phyloP scores from a whole-genome alignment of 1,139 yeast species.

The Candida dubliniensis region DNA sequence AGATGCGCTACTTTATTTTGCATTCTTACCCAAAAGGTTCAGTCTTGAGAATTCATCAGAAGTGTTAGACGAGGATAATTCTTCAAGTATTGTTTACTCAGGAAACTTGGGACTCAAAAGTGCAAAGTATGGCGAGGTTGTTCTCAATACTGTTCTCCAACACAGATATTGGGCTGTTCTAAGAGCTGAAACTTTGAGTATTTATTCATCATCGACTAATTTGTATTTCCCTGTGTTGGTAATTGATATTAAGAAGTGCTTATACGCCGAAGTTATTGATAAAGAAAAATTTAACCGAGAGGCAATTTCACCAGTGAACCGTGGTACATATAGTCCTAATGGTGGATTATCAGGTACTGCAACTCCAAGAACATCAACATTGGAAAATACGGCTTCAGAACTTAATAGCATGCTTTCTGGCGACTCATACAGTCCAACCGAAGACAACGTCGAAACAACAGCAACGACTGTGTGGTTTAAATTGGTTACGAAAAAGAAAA shows the following conservation, averaged over 20 bases:
- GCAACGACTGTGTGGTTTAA: slow-evolving; percentile 51
- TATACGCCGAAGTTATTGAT: slow-evolving; percentile 55
- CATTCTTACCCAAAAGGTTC: slow-evolving; percentile 65
- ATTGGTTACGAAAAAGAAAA: slow-evolving; percentile 54
- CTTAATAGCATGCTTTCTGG: slow-evolving; percentile 23
- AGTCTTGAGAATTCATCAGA: slow-evolving; percentile 7
- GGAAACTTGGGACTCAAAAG: slow-evolving; percentile 55
- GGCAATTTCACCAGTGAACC: slow-evolving; percentile 12
- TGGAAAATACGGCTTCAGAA: slow-evolving; percentile 18
- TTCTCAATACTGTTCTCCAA: slow-evolving; percentile 36
- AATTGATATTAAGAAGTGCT: slow-evolving; percentile 67
- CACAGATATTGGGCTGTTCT: slow-evolving; percentile 74
- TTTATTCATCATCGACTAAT: slow-evolving; percentile 72
- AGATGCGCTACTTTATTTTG: slow-evolving; percentile 68
- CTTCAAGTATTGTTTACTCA: slow-evolving; percentile 35
- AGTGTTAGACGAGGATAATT: slow-evolving; percentile 25
- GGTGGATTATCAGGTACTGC: slow-evolving; percentile 12
- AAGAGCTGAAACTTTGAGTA: slow-evolving; percentile 64
- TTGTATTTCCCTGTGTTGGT: slow-evolving; percentile 78
- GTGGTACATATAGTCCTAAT: slow-evolving; percentile 8
- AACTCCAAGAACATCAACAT: slow-evolving; percentile 16
- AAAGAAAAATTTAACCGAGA: slow-evolving; percentile 21
- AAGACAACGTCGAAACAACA: slow-evolving; percentile 29
- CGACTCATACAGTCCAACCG: slow-evolving; percentile 21
- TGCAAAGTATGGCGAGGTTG: slow-evolving; percentile 41